Evolutionary conservation across 1,284 basidiomycete genomes (phyloP).

Genomic region (Xerocomus minutiporus): DNA sequence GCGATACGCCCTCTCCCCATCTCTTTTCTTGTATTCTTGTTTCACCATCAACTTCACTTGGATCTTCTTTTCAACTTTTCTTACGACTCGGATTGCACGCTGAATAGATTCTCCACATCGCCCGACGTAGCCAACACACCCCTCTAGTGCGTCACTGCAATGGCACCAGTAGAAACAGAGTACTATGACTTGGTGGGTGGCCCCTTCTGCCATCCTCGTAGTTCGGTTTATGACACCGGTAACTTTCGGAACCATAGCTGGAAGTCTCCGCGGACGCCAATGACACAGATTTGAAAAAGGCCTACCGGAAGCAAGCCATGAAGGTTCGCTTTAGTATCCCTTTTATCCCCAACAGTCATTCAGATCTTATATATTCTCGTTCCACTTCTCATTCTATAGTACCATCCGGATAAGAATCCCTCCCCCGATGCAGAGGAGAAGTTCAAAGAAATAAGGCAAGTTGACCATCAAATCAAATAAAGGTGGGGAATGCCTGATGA

Average conservation of each 20-base stretch:
- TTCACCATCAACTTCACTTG: conserved; percentile 3
- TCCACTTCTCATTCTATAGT: conserved; percentile 43
- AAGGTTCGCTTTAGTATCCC: conserved; percentile 51
- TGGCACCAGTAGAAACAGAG: conserved; percentile 62
- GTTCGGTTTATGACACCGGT: neutral
- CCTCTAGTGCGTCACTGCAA: conserved; percentile 18
- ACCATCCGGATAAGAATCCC: conserved; percentile 91
- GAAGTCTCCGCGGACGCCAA: conserved; percentile 47
- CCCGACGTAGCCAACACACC: neutral
- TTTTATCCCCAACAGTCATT: neutral
- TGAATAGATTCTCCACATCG: neutral
- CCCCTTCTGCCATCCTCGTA: conserved; percentile 3
- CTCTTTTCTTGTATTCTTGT: neutral
- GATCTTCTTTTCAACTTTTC: neutral
- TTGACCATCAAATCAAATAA: conserved; percentile 15
- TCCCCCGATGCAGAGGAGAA: conserved; percentile 84
- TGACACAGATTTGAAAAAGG: conserved; percentile 88
- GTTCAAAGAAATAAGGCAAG: conserved; percentile 90
- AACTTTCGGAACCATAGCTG: conserved; percentile 32
- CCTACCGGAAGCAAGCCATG: conserved; percentile 93
- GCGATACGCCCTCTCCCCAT: neutral
- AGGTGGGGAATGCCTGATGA: conserved; percentile 23
- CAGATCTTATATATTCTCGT: neutral
- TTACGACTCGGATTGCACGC: neutral
- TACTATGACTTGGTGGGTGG: conserved; percentile 60